A percentile compares a stretch with the other conserved stretches of the same genome.
Evolutionary conservation across 345 rosid genomes (phyloP).

Genomic region (Hibiscus trionum): DNA sequence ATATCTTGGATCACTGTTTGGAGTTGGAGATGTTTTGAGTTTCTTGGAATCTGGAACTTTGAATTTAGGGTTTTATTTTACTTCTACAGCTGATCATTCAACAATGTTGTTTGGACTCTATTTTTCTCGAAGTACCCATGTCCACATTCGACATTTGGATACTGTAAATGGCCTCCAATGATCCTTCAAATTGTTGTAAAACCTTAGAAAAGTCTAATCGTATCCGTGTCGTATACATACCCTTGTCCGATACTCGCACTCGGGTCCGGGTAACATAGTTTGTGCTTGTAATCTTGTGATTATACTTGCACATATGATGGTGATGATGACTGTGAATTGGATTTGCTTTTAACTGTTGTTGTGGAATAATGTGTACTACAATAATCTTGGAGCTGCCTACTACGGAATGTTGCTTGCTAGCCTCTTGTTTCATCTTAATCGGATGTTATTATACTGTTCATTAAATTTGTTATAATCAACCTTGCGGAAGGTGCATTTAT

Average conservation of each 20-base stretch:
- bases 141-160: no score
- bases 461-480: not conserved
- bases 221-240: no score
- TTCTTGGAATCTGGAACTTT: not conserved
- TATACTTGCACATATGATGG: no score
- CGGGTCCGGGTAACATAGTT: no score
- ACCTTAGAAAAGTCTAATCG: not conserved
- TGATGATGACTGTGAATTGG: no score
- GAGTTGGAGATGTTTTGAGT: not conserved
- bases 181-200: no score
- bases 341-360: not conserved
- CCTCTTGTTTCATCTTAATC: not conserved
- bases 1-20: not conserved
- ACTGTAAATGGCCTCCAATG: not conserved
- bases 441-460: not conserved
- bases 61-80: not conserved
- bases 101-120: not conserved
- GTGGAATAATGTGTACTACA: not conserved
- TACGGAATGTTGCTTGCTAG: not conserved
- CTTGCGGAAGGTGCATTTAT: not conserved
- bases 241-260: no score
- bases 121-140: no score
- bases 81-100: not conserved
- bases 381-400: not conserved
- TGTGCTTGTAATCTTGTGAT: no score